A percentile compares a stretch with the other conserved stretches of the same genome.
These are phyloP conservation scores for Suhomyces maxii DNA, from an alignment of 1,139 yeast genomes.

Conservation along the genomic window DNA sequence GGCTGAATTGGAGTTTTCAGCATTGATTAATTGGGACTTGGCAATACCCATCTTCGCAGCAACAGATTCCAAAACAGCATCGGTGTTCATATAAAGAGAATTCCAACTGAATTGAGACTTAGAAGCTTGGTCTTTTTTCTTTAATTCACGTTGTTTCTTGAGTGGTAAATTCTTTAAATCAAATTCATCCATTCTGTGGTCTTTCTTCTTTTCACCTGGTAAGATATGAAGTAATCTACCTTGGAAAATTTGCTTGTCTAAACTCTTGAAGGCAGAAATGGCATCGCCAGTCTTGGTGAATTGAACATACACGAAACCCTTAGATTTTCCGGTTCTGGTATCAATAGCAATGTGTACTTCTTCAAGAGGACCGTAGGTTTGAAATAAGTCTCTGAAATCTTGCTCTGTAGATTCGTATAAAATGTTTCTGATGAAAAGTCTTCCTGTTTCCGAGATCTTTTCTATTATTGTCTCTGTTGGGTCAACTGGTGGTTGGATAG, in stretches of 20 bases:
- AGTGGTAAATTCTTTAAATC: slow-evolving; percentile 87
- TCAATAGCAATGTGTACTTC: slow-evolving; percentile 92
- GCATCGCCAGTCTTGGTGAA: slow-evolving; percentile 71
- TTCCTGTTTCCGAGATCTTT: slow-evolving; percentile 67
- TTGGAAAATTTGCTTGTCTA: slow-evolving; percentile 90
- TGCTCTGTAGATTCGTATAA: slow-evolving; percentile 77
- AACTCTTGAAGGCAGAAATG: slow-evolving; percentile 62
- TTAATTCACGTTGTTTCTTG: slow-evolving; percentile 85
- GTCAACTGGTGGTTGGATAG: slow-evolving; percentile 4
- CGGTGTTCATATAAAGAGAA: slow-evolving; percentile 83
- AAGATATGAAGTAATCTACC: slow-evolving; percentile 90
- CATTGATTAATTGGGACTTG: slow-evolving; percentile 83
- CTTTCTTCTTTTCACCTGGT: slow-evolving; percentile 80
- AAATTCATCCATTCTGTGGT: slow-evolving; percentile 81
- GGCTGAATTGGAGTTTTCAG: slow-evolving; percentile 83
- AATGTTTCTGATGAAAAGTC: slow-evolving; percentile 86
- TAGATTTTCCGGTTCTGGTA: slow-evolving; percentile 84
- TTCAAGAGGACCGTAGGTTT: slow-evolving; percentile 57
- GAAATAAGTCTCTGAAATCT: slow-evolving; percentile 66
- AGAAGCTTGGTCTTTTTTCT: slow-evolving; percentile 79
- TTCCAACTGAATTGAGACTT: slow-evolving; percentile 93
- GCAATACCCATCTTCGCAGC: slow-evolving; percentile 81
- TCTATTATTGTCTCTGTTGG: slow-evolving; percentile 20
- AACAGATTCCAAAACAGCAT: slow-evolving; percentile 89
- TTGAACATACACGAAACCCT: slow-evolving; percentile 89